These are phyloP conservation scores for Pseudonectria foliicola DNA, from an alignment of 2,329 filamentous ascomycete genomes.

Conservation along the genomic window DNA sequence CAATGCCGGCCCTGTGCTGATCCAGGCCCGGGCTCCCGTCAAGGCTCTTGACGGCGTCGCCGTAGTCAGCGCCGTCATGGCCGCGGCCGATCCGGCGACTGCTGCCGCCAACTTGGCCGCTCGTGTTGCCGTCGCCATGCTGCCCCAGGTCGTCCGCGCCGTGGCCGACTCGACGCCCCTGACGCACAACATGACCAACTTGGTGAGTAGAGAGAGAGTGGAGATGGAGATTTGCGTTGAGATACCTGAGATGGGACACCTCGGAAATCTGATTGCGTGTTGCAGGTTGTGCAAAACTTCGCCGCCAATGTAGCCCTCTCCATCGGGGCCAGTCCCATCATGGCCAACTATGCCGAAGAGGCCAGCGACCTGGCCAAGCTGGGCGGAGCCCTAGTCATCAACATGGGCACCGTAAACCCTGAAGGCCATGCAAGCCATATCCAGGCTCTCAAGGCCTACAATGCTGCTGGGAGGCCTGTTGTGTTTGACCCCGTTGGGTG, in stretches of 20 bases:
- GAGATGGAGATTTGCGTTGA: too few relatives aligned
- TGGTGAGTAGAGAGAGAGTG: slow-evolving; percentile 44
- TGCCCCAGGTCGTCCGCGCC: slow-evolving; percentile 45
- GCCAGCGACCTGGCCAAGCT: slow-evolving; percentile 71
- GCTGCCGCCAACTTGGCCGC: slow-evolving; percentile 52
- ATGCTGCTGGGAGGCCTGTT: slow-evolving; percentile 64
- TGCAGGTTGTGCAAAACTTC: slow-evolving; percentile 77
- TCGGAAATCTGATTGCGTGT: neutral
- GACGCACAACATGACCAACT: slow-evolving; percentile 95
- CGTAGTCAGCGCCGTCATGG: slow-evolving; percentile 83
- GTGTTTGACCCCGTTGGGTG: slow-evolving; percentile 84
- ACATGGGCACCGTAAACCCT: slow-evolving; percentile 87
- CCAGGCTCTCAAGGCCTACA: slow-evolving; percentile 74
- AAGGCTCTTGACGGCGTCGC: slow-evolving; percentile 75
- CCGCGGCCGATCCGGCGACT: slow-evolving; percentile 57
- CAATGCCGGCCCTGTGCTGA: slow-evolving; percentile 68
- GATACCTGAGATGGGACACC: too few relatives aligned
- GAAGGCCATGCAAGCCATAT: slow-evolving; percentile 66
- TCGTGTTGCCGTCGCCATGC: slow-evolving; percentile 41
- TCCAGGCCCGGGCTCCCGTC: slow-evolving; percentile 50
- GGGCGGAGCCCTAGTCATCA: slow-evolving; percentile 75
- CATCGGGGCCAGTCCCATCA: slow-evolving; percentile 84
- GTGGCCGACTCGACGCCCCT: slow-evolving; percentile 62
- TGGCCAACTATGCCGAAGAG: slow-evolving; percentile 83
- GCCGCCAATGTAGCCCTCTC: slow-evolving; percentile 84